phyloP scores from a whole-genome alignment of 2,329 filamentous ascomycete species.

The Plenodomus tracheiphilus region DNA sequence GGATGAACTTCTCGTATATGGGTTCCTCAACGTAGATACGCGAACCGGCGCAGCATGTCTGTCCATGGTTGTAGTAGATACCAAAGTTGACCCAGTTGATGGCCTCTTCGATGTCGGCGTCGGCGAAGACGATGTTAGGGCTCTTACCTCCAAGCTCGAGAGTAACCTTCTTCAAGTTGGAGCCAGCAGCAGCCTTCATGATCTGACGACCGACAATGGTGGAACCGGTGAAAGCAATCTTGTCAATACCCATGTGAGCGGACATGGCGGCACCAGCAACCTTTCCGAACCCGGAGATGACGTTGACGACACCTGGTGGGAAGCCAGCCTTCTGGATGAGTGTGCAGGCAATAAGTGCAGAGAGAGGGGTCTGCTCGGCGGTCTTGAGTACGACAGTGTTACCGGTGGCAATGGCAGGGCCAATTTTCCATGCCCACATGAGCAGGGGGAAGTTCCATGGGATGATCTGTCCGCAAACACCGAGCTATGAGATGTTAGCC shows the following conservation, averaged over 20 bases:
- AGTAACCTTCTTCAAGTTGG: conserved; percentile 82
- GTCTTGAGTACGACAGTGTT: conserved; percentile 76
- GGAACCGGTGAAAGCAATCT: conserved; percentile 81
- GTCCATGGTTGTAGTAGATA: conserved; percentile 63
- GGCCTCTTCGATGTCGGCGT: conserved; percentile 75
- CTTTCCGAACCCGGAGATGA: conserved; percentile 77
- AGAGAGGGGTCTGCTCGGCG: conserved; percentile 75
- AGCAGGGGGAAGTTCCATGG: conserved; percentile 87
- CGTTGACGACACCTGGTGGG: conserved; percentile 76
- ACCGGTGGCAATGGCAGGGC: conserved; percentile 71
- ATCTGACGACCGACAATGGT: conserved; percentile 73
- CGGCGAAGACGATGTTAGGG: conserved; percentile 78
- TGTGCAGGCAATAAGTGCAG: conserved; percentile 65
- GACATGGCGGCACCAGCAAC: conserved; percentile 76
- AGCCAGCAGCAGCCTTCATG: conserved; percentile 77
- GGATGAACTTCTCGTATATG: conserved; percentile 86
- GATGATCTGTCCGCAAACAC: conserved; percentile 85
- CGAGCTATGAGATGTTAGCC: conserved; percentile 54
- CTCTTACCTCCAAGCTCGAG: conserved; percentile 81
- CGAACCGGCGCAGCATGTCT: conserved; percentile 74
- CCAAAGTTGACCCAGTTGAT: conserved; percentile 75
- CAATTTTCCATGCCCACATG: conserved; percentile 84
- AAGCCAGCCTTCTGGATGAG: conserved; percentile 77
- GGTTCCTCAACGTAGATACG: conserved; percentile 84
- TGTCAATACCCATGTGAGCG: conserved; percentile 78